Evolutionary conservation across 495 filamentous ascomycete species (phyloP).

Genomic region (Podospora conica): DNA sequence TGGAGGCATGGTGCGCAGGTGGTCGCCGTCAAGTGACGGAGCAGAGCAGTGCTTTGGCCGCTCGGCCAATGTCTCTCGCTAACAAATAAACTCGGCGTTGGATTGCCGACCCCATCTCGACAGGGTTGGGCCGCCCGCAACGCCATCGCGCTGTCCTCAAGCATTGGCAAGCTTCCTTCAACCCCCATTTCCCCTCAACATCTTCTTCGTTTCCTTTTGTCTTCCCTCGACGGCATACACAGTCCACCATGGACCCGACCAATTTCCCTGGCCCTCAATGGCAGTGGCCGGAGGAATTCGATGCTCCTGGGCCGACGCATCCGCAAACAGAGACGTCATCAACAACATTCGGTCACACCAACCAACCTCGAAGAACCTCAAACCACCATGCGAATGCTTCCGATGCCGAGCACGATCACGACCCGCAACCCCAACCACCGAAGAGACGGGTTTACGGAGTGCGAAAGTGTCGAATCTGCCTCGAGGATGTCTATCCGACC

Average conservation of each 20-base stretch:
- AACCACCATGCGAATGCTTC: background rate
- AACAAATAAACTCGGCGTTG: background rate
- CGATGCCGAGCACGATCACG: constrained; percentile 9
- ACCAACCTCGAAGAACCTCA: background rate
- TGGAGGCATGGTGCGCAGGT: background rate
- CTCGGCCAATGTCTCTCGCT: background rate
- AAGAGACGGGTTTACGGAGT: constrained; percentile 52
- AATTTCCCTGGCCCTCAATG: background rate
- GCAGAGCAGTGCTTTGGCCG: background rate
- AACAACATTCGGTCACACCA: background rate
- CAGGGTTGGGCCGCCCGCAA: background rate
- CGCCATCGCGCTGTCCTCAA: background rate
- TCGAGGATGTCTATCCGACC: constrained; percentile 77
- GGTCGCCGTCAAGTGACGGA: background rate
- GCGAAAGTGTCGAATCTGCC: constrained; percentile 85
- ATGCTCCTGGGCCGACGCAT: background rate
- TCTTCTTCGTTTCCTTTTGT: background rate
- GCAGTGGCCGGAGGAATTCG: constrained; percentile 1
- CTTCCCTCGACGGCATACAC: background rate
- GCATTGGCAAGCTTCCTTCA: background rate
- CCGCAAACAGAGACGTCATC: background rate
- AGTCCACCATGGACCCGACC: background rate
- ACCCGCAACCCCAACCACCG: constrained; percentile 24
- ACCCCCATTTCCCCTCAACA: background rate
- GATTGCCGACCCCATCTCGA: background rate